A percentile compares a stretch with the other conserved stretches of the same genome.
phyloP scores from a whole-genome alignment of 805 yeast genomes.

The Candida hungchunana region DNA sequence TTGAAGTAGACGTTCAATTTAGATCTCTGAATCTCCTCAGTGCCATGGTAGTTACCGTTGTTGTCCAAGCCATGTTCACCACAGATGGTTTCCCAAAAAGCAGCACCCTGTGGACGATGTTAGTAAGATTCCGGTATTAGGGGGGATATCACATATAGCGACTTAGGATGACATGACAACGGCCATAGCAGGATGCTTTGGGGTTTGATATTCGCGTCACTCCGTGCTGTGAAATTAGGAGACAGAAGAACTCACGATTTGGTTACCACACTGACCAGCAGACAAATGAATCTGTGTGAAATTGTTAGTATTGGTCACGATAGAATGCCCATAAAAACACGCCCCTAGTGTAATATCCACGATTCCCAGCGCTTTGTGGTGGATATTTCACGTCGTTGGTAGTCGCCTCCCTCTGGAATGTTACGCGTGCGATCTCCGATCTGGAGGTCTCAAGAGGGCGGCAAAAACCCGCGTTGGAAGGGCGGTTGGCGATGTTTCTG shows the following conservation, averaged over 20 bases:
- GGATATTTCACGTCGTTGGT: neutral
- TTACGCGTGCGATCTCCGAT: conserved; percentile 6
- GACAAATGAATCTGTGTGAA: conserved; percentile 77
- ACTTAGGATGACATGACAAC: too few relatives aligned
- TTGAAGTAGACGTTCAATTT: conserved; percentile 94
- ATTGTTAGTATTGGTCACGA: conserved; percentile 20
- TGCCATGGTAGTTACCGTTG: conserved; percentile 68
- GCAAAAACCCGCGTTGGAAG: neutral
- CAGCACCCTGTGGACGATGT: conserved; percentile 59
- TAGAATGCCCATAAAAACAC: too few relatives aligned
- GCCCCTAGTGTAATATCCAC: neutral
- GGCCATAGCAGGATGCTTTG: too few relatives aligned
- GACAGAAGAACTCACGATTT: conserved; percentile 58
- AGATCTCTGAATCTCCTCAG: conserved; percentile 61
- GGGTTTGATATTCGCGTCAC: too few relatives aligned
- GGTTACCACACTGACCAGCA: conserved; percentile 99
- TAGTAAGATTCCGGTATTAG: conserved; percentile 2
- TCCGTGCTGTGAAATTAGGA: neutral
- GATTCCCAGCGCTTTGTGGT: neutral
- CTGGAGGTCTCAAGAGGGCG: neutral
- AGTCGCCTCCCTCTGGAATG: conserved; percentile 8
- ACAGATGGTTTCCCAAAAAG: conserved; percentile 90
- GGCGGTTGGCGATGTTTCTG: neutral
- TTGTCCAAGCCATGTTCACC: conserved; percentile 81
- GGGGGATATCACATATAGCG: too few relatives aligned